Percentiles rank a stretch among this genome's conserved stretches.
These are phyloP conservation scores for Xylaria sp. DNA, from an alignment of 2,329 filamentous ascomycete genomes.

Conservation along the genomic window DNA sequence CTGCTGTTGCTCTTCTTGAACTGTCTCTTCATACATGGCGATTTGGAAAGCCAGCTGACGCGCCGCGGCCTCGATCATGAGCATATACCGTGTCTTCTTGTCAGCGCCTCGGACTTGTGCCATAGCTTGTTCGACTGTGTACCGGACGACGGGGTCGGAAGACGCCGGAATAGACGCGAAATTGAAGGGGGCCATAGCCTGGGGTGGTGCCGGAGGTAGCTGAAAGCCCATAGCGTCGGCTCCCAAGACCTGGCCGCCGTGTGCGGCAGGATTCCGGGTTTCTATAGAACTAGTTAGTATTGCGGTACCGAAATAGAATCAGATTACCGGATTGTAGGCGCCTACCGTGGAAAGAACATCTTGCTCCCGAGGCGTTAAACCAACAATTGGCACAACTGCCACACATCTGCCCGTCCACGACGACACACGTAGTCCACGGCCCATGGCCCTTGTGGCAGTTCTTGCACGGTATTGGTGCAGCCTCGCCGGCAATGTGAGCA, in stretches of 20 bases:
- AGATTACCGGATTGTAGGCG: slow-evolving; percentile 4
- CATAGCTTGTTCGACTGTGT: slow-evolving; percentile 60
- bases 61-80: slow-evolving; percentile 65
- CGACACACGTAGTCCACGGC: slow-evolving; percentile 68
- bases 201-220: slow-evolving; percentile 47
- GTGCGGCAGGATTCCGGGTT: slow-evolving; percentile 57
- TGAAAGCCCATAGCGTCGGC: slow-evolving; percentile 47
- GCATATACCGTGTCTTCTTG: slow-evolving; percentile 58
- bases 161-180: slow-evolving; percentile 50
- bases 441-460: slow-evolving; percentile 71
- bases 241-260: slow-evolving; percentile 48
- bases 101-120: slow-evolving; percentile 58
- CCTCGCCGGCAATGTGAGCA: slow-evolving; percentile 65
- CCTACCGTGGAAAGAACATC: slow-evolving; percentile 71
- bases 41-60: slow-evolving; percentile 66
- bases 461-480: slow-evolving; percentile 63
- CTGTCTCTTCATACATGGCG: slow-evolving; percentile 60
- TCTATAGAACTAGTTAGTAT: slow-evolving; percentile 50
- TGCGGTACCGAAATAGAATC: not conserved
- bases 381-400: slow-evolving; percentile 72
- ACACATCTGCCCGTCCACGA: slow-evolving; percentile 70
- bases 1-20: slow-evolving; percentile 48
- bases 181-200: slow-evolving; percentile 49
- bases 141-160: slow-evolving; percentile 55
- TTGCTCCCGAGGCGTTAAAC: slow-evolving; percentile 70